Base-by-base conservation (phyloP, 495 filamentous ascomycete species). In the Glarea lozoyensis region DNA sequence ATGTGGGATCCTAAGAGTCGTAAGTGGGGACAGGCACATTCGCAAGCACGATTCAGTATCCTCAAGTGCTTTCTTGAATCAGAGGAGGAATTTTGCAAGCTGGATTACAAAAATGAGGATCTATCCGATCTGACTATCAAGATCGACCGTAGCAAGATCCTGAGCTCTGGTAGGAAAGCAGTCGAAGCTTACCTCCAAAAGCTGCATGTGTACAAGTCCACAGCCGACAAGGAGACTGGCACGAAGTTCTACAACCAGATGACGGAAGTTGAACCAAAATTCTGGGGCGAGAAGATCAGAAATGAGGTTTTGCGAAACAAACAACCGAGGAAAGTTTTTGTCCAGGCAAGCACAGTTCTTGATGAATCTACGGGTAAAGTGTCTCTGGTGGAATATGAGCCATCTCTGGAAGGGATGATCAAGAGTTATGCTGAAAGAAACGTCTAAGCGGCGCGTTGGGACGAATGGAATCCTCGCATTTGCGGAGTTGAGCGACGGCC, bases 11-110 rank as follows among this genome's bases (percentile, higher is more conserved):
- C 86, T 20, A 78, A 88, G 68, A 80, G 70, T 44, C 66, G 74
- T 50, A 95, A 94, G 64, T 96, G 90, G 90, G 89, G 90, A 10
- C 88, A 96, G 56, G 78, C 87, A 19, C 90, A 98, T 55, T 93
- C 86, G 70, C 88, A 96, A 65, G 92, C 92, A 3, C 83, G 92
- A 12, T 96, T 88, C 64, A 82, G 79, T 47, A 98, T 97, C 56
- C 64, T 98, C 25, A 72, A 81, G 48, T 82, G 80, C 23, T 95
- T 97, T 78, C 73, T 96, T n/a, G 69, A 75, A 25, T 88, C 88
- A 2, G 87, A 82, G 4, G 73, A 81, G 40, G 76, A 80, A 43
- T 96, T 98, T 57, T 84, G 86, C 67, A 78, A 78, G 50, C 73
- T 98, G 19, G 71, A 80, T 2, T 80, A 85, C 55, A 76, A 65